phyloP scores from a whole-genome alignment of 2,329 filamentous ascomycete genomes.

The Sclerotinia glacialis region DNA sequence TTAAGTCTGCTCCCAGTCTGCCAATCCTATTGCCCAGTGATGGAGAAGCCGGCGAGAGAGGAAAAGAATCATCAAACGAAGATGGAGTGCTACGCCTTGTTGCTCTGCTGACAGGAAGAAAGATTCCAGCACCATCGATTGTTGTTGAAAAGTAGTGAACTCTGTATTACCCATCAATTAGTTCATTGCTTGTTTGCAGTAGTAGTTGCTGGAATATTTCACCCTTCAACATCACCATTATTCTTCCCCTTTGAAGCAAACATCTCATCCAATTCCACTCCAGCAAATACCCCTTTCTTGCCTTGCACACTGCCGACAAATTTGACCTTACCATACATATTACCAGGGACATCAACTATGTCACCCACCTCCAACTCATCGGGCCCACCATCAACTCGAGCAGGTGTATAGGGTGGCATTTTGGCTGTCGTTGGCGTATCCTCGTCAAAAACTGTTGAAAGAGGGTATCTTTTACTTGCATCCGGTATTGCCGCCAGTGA shows the following conservation, averaged over 20 bases:
- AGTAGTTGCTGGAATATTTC: slow-evolving; percentile 42
- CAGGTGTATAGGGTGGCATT: slow-evolving; percentile 56
- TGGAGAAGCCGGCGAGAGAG: slow-evolving; percentile 68
- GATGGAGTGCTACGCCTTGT: slow-evolving; percentile 61
- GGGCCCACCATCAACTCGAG: slow-evolving; percentile 45
- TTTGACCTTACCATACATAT: slow-evolving; percentile 85
- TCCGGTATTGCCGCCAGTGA: slow-evolving; percentile 65
- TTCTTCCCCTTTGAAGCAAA: slow-evolving; percentile 88
- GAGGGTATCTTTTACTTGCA: slow-evolving; percentile 61
- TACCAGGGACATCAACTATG: slow-evolving; percentile 84
- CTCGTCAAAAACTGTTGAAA: slow-evolving; percentile 53
- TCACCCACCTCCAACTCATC: slow-evolving; percentile 72
- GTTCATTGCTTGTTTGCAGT: slow-evolving; percentile 13
- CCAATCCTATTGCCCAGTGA: slow-evolving; percentile 50
- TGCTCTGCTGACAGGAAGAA: slow-evolving; percentile 82
- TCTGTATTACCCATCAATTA: slow-evolving; percentile 43
- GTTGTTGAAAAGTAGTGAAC: slow-evolving; percentile 78
- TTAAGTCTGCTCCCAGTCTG: slow-evolving; percentile 50
- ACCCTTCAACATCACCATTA: slow-evolving; percentile 94
- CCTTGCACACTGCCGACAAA: slow-evolving; percentile 85
- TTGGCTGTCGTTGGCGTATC: slow-evolving; percentile 41
- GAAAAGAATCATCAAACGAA: slow-evolving; percentile 52
- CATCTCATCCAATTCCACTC: slow-evolving; percentile 81
- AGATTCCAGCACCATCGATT: slow-evolving; percentile 82
- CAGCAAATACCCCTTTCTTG: slow-evolving; percentile 88